These are phyloP conservation scores for Puccinellia tenuiflora DNA, from an alignment of 176 grass and related monocot species.

Conservation along the genomic window DNA sequence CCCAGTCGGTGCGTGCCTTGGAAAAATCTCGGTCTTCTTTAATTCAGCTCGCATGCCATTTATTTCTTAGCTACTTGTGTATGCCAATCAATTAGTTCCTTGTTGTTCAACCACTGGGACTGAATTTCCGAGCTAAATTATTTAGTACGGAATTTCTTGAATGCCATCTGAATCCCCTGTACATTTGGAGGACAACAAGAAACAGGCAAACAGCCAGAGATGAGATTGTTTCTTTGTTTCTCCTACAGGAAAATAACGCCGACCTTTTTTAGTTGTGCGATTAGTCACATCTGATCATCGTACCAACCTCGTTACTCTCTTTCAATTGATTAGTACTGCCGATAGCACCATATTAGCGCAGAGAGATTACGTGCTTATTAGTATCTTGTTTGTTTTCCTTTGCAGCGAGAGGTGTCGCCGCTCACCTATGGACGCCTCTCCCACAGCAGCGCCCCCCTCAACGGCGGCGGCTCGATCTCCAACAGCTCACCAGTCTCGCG, in stretches of 20 bases:
- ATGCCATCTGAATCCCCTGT: conserved; percentile 21
- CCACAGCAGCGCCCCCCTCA: conserved; percentile 94
- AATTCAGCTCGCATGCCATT: neutral
- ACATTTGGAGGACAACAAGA: conserved; percentile 36
- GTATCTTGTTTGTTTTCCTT: neutral
- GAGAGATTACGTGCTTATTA: neutral
- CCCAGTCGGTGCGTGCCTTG: conserved; percentile 56
- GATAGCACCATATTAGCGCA: neutral
- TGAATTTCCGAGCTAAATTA: too few relatives aligned
- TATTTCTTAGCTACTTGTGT: neutral
- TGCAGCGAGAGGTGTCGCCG: conserved; percentile 67
- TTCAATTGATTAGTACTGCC: neutral
- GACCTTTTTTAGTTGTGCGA: neutral
- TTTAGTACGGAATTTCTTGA: too few relatives aligned
- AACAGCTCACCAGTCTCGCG: conserved; percentile 93
- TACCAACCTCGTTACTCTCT: neutral
- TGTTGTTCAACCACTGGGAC: neutral
- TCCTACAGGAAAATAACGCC: neutral
- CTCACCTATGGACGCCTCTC: conserved; percentile 92
- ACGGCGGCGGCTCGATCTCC: conserved; percentile 76
- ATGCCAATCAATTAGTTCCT: neutral
- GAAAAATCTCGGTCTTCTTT: conserved; percentile 16
- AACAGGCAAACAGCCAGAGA: conserved; percentile 36
- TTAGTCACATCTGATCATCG: neutral
- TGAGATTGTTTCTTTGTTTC: neutral